Evolutionary conservation across 1,284 basidiomycete species (phyloP).

Genomic region (Heterobasidion parviporum): DNA sequence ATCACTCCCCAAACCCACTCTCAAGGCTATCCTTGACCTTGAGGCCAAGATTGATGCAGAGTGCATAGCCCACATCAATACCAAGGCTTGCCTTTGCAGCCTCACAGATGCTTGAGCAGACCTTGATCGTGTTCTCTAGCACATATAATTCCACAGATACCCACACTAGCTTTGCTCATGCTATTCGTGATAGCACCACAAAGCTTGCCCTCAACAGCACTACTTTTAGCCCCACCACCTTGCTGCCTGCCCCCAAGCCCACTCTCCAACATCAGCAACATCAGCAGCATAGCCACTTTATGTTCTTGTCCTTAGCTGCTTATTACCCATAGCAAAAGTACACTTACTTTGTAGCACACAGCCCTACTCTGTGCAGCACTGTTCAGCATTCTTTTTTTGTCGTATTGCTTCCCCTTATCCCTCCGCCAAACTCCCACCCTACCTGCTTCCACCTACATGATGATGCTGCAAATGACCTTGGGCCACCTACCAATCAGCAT

Average conservation of each 20-base stretch:
- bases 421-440: conserved; percentile 9
- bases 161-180: conserved; percentile 37
- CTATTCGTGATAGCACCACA: conserved; percentile 36
- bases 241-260: background rate
- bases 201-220: conserved; percentile 27
- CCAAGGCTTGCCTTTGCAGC: conserved; percentile 39
- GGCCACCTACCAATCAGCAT: conserved; percentile 38
- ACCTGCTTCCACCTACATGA: conserved; percentile 32
- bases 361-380: conserved; percentile 2
- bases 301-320: no score
- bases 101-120: conserved; percentile 46
- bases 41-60: conserved; percentile 46
- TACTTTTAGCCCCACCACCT: conserved; percentile 3
- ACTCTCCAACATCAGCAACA: no score
- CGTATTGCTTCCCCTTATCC: conserved; percentile 20
- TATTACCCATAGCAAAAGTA: no score
- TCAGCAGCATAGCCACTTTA: no score
- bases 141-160: conserved; percentile 42
- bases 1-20: conserved; percentile 17
- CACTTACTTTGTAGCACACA: conserved; percentile 8
- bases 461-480: conserved; percentile 30
- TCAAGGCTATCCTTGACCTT: conserved; percentile 32
- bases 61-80: conserved; percentile 41
- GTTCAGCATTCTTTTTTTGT: conserved; percentile 15
- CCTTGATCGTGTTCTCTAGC: conserved; percentile 39